Evolutionary conservation across 306 rosid genomes (phyloP), one percentile per base, ranked within the genome.

Genomic region (Ochetophila trinervis): DNA sequence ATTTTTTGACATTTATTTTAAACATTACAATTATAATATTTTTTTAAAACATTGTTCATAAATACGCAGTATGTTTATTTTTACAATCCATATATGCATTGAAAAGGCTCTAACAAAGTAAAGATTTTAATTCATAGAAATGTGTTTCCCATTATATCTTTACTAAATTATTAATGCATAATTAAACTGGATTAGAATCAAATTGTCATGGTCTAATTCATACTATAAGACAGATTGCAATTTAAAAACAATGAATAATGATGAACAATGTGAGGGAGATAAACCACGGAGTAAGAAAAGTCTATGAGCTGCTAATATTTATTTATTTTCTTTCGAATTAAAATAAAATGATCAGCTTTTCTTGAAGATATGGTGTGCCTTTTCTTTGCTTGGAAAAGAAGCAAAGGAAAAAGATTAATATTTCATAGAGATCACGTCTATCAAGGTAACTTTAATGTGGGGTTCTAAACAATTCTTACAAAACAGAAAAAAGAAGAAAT

Each of bases 311-410:
- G 45, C 32, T 27, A 49, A 17, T 11, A 16, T 2, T 7, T 4
- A 0, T 5, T 13, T 7, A 15, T 11, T 59, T 50, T 54, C 68
- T 57, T 59, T 48, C 40, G 50, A 52, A 34, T 24, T 5, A 24
- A 37, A 18, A 12, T 40, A 40, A 40, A 40, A 40, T 55, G 17
- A 21, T 36, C 56, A 15, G 14, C 63, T n/a, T 53, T 53, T 19
- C 40, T 53, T 13, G 18, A 35, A 27, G 32, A 27, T 27, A 27
- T 27, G 32, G 32, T 1, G 32, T 27, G 32, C 32, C 32, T 27
- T 30, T 44, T 40, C 61, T 60, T 70, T 75, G 68, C 78, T 62
- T 71, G 57, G 69, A 40, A 44, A 74, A 49, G 53, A 36, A 68
- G 64, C 65, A 56, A 68, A 24, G 17, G 21, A 18, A 18, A 55